Base-by-base conservation (phyloP, 768 basidiomycete genomes). In the Clathrus columnatus region DNA sequence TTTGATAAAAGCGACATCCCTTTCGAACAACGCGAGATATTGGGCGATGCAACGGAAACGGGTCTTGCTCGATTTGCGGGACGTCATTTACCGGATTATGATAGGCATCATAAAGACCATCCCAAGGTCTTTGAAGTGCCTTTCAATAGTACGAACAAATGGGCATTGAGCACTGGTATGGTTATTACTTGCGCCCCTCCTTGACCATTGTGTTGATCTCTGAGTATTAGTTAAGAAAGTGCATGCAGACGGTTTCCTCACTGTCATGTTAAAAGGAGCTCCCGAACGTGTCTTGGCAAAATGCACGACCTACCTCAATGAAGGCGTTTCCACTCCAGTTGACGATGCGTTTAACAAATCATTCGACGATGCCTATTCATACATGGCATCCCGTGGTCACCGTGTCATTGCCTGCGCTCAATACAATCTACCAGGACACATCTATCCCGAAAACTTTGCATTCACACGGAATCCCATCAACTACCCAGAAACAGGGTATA, bases 41-140 rank as follows among this genome's bases (percentile, higher is more conserved):
- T 85, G 18, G 84, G 84, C 2, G 84, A 85, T 64, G 84, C 84
- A n/a, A 85, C 84, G 3, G 84, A 85, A 68, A 83, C 83, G n/a
- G 84, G 84, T 18, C 70, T 85, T 42, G 77, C 80, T 24, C 79
- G 83, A 36, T 84, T 85, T 65, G 81, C 83, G 27, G 83, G 81
- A 6, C 77, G 77, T 36, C 71, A 75, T 57, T 63, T 84, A 8
- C 56, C 68, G 0, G 75, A 78, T 56, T 85, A 82, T 59, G 84
- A 84, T 60, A 69, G 60, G 11, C 74, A 80, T 57, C 65, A 75
- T 61, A 75, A 74, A 66, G 67, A 65, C 20, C 69, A 74, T 60
- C 72, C 78, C 6, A 84, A 83, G 60, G 78, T 79, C n/a, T 85
- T 85, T 58, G 83, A 84, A 69, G 81, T 85, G 14, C 84, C 84